Evolutionary conservation across 2,329 filamentous ascomycete genomes (phyloP), one percentile per base, ranked within the genome.

Genomic region (Ophiostoma fasciatum): DNA sequence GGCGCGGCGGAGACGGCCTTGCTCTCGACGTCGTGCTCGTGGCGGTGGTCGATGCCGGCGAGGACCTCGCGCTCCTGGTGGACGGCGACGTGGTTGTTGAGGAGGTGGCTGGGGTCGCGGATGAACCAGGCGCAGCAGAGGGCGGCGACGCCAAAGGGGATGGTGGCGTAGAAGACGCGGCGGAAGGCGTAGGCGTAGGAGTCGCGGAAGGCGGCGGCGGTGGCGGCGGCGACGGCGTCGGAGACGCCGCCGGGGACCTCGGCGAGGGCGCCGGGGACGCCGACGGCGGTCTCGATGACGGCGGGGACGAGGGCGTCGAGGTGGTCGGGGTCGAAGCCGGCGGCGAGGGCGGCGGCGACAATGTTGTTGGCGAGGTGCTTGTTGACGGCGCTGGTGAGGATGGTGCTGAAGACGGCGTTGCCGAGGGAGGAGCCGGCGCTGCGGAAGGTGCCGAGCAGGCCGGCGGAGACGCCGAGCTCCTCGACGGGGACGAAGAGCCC

Each of bases 251-350:
- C 21, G 62, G 68, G 4, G 52, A 60, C 30, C 38, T 34, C 5
- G 73, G 66, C 43, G 60, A 63, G 32, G 74, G 77, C 46, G 74
- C 76, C 69, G 61, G 74, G 40, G 66, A 66, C 44, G 52, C 52
- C 54, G n/a, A 63, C 12, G 57, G 74, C 19, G 57, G 64, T 38
- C 42, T 64, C 5, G 61, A 62, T 1, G 48, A 55, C 23, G 56
- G 59, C 35, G 60, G 59, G 4, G 58, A 59, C 4, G 61, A 62
- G 23, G 57, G 55, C 30, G 49, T 54, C 2, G 60, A 62, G 35
- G 52, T 57, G 4, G n/a, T 28, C 6, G 3, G 36, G 18, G 22
- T 27, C 30, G 27, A 51, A 48, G 2, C 52, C 53, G 4, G 44
- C 45, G 5, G 33, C 31, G 7, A 53, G 22, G 17, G 54, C 55